Evolutionary conservation across 805 yeast species (phyloP).

Genomic region (Nakazawaea populi): DNA sequence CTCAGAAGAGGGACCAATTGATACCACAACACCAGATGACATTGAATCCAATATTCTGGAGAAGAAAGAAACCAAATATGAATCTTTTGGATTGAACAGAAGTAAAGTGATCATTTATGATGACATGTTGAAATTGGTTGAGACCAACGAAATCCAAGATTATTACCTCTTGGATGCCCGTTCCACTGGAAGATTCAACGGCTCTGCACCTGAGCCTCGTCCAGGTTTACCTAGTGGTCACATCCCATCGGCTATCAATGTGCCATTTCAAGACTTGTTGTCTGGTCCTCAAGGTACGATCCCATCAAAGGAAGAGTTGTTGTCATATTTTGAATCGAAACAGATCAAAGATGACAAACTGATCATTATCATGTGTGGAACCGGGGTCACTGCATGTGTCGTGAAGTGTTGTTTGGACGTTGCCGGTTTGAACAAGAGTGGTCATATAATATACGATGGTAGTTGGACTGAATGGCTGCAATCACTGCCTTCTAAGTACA

Average conservation of each 20-base stretch:
- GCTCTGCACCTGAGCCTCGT: conserved; percentile 83
- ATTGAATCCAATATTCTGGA: conserved; percentile 7
- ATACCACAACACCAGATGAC: conserved; percentile 11
- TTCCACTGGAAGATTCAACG: conserved; percentile 66
- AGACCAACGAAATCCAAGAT: conserved; percentile 34
- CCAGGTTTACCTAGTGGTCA: conserved; percentile 88
- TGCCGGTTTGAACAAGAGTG: conserved; percentile 38
- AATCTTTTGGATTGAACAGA: conserved; percentile 28
- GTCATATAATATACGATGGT: conserved; percentile 72
- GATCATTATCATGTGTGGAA: conserved; percentile 86
- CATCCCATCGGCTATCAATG: conserved; percentile 69
- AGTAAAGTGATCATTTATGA: conserved; percentile 62
- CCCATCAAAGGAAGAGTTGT: conserved; percentile 40
- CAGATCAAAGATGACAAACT: conserved; percentile 45
- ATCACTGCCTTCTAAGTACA: conserved; percentile 53
- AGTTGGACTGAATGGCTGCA: conserved; percentile 88
- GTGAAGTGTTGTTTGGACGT: conserved; percentile 67
- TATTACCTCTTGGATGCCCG: conserved; percentile 79
- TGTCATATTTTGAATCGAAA: conserved; percentile 37
- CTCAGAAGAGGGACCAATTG: conserved; percentile 13
- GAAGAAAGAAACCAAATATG: conserved; percentile 23
- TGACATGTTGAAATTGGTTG: conserved; percentile 54
- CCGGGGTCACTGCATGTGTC: conserved; percentile 93
- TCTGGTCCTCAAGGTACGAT: conserved; percentile 38
- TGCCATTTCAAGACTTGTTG: conserved; percentile 68